A percentile compares a stretch with the other conserved stretches of the same genome.
Conservation (phyloP, 2,329 filamentous ascomycete species). For the Penicillium sp. region DNA sequence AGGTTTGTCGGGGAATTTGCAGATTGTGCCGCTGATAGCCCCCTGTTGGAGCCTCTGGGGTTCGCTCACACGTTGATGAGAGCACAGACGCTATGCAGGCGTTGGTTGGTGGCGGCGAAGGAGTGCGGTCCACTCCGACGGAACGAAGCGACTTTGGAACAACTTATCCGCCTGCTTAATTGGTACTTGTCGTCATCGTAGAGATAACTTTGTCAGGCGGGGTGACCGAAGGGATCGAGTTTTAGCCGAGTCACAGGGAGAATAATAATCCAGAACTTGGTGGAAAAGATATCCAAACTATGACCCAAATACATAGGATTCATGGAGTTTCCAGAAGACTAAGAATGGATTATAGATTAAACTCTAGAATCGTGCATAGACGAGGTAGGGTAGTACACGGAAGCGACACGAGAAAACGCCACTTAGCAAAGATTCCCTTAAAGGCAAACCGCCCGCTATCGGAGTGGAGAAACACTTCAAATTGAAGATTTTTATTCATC, state of each 20-base stretch:
- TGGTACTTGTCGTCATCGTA: constrained; percentile 8
- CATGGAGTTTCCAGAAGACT: too few species aligned
- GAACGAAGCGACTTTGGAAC: constrained; percentile 5
- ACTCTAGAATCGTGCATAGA: not conserved
- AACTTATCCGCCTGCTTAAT: constrained; percentile 15
- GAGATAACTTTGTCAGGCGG: constrained; percentile 14
- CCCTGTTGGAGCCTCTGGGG: constrained; percentile 11
- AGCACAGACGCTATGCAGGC: constrained; percentile 6
- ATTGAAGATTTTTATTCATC: not conserved
- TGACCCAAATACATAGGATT: too few species aligned
- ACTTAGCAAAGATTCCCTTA: constrained; percentile 9
- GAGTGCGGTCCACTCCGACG: constrained; percentile 15
- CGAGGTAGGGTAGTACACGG: constrained; percentile 4
- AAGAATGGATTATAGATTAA: not conserved
- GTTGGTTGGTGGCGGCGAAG: constrained; percentile 12
- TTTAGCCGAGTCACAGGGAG: not conserved
- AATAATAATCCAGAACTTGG: not conserved
- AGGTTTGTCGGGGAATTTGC: constrained; percentile 14
- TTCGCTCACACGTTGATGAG: not conserved
- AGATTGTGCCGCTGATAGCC: constrained; percentile 6
- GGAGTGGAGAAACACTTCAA: not conserved
- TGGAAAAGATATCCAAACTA: too few species aligned
- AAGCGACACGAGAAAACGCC: constrained; percentile 12
- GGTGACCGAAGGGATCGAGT: not conserved
- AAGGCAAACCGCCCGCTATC: constrained; percentile 4